phyloP scores from a whole-genome alignment of 495 filamentous ascomycete species.

The Daldinia decipiens region DNA sequence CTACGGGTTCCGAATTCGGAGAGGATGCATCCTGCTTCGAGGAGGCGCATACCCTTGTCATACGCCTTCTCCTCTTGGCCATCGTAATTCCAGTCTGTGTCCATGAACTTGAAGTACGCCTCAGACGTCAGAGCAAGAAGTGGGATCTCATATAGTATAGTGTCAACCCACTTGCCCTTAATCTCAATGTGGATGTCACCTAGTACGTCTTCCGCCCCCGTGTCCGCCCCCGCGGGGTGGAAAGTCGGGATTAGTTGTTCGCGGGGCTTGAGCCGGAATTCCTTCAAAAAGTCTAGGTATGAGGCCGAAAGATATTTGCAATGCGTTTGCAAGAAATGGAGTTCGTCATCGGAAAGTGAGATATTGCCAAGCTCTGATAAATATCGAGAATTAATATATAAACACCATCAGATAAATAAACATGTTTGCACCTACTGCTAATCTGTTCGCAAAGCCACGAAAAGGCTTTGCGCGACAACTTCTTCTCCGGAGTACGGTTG shows the following conservation, averaged over 20 bases:
- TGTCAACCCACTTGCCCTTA: conserved; percentile 88
- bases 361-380: conserved; percentile 78
- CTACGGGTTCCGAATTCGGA: conserved; percentile 94
- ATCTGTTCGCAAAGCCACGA: conserved; percentile 87
- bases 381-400: conserved; percentile 15
- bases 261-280: conserved; percentile 80
- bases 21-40: conserved; percentile 84
- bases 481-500: conserved; percentile 94
- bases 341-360: conserved; percentile 78
- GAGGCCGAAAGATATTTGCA: conserved; percentile 82
- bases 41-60: conserved; percentile 77
- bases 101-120: conserved; percentile 95
- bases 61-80: conserved; percentile 85
- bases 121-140: conserved; percentile 91
- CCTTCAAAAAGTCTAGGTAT: conserved; percentile 82
- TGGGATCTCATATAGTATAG: conserved; percentile 97
- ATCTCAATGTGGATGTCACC: conserved; percentile 80
- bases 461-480: conserved; percentile 82
- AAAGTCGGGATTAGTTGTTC: conserved; percentile 83
- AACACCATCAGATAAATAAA: conserved; percentile 8
- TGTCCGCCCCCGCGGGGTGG: conserved; percentile 66
- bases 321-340: conserved; percentile 76
- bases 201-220: conserved; percentile 71
- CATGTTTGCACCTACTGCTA: conserved; percentile 65
- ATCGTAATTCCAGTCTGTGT: conserved; percentile 86